Base-by-base conservation (phyloP, 169 alveolate genomes). In the Haemoproteus tartakovskyi region DNA sequence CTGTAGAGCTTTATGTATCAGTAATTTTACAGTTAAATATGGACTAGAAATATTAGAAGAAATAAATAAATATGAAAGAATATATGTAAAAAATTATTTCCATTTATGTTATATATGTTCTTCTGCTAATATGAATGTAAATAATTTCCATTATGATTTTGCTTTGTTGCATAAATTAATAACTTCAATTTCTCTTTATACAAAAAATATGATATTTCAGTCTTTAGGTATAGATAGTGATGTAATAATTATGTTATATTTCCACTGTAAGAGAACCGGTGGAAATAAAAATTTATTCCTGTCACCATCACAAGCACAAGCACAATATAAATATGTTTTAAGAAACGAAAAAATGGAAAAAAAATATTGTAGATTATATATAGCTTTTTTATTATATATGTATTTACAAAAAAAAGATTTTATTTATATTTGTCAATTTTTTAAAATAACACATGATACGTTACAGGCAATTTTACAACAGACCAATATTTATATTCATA, bases 91-190 rank as follows among this genome's bases (percentile, higher is more conserved):
- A 22, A 37, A 67, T 43, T 38, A 37, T n/a, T 67, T 67, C 19
- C 82, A 67, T 41, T 56, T 67, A 18, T 67, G 82, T 43, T 67
- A 67, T 21, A 21, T 67, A 5, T 67, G 82, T 45, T 50, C 82
- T 0, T 27, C 59, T 21, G 36, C 37, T 21, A 67, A 67, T 38
- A 5, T 67, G 27, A 67, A 51, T 22, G 41, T 67, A 1, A 59
- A 56, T 16, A 38, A 59, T 1, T 67, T 67, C 29, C 14, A 27
- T n/a, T 67, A 67, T 30, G 24, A 52, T n/a, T 46, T 67, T 8
- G 60, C 82, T 0, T 54, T 26, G 36, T 19, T 67, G 14, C 50
- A 67, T 52, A 67, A 67, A 22, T 3, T 67, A 14, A 19, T 67
- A n/a, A 11, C 60, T 6, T 40, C 38, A 18, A 63, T 67, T 5